Base-by-base conservation (phyloP, 2,329 filamentous ascomycete species). In the Epicoccum sorghinum region DNA sequence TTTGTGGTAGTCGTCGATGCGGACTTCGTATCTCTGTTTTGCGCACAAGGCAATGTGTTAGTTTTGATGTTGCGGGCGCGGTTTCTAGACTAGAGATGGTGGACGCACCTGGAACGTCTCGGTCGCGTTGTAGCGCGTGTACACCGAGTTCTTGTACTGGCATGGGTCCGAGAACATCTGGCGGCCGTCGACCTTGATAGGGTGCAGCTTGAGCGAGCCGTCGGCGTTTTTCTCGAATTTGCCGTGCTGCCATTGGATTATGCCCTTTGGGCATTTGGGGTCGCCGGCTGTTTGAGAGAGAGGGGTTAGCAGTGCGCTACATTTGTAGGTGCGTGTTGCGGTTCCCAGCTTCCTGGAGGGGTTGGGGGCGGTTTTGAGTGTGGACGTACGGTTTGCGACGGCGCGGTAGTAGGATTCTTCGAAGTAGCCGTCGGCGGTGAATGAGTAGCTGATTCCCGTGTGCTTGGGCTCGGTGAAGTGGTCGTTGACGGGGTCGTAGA, bases 201-300 rank as follows among this genome's bases (percentile, higher is more conserved):
- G 88, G 5, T 74, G 80, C 44, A 90, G 75, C 5, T 73, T 72
- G 23, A 91, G 73, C 4, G 83, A 85, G 37, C 86, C 85, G 65
- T 89, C 83, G 18, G 75, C 64, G 38, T 80, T 76, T 60, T 85
- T 76, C 4, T 77, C 75, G 69, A 84, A 89, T 49, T 73, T 84
- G 37, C 88, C 88, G 68, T 91, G 88, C 69, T 91, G 88, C 81
- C 85, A 91, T 75, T 90, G 87, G 78, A 90, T 84, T 42, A 90
- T 82, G 7, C 83, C 86, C 48, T 80, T 79, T 1, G 86, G 83
- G 64, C 88, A 90, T 55, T 77, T 73, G 25, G 88, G 88, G 12
- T 80, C 76, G 41, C 76, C 73, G 38, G 86, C 86, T 87, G 63
- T 58, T n/a, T n/a, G 14, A 13, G 41, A 10, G n/a, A 39, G 18